These are phyloP conservation scores for Rehmannia glutinosa DNA, from an alignment of 257 asterid species.

Conservation along the genomic window DNA sequence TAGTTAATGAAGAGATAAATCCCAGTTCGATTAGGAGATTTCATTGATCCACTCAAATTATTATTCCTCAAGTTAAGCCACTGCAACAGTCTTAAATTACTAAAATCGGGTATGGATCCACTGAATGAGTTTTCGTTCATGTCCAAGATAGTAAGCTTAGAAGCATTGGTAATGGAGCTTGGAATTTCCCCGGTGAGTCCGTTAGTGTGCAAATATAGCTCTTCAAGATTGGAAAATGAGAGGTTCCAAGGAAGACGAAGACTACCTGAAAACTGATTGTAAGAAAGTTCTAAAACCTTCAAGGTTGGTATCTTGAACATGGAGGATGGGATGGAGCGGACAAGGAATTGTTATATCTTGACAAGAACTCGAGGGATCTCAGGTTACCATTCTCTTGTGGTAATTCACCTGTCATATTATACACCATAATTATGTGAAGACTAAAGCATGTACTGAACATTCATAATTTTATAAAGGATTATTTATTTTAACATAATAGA, in stretches of 20 bases:
- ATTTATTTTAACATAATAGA: too few relatives aligned
- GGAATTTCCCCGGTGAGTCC: conserved; percentile 14
- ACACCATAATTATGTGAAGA: neutral
- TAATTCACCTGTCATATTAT: conserved; percentile 33
- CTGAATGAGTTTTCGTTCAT: conserved; percentile 20
- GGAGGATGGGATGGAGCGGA: conserved; percentile 2
- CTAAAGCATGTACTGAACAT: too few relatives aligned
- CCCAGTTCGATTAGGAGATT: too few relatives aligned
- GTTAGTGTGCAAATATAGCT: conserved; percentile 6
- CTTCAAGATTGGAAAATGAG: conserved; percentile 19
- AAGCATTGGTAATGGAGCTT: conserved; percentile 21
- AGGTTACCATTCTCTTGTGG: conserved; percentile 31
- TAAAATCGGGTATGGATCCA: conserved; percentile 31
- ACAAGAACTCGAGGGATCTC: neutral
- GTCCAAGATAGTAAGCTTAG: conserved; percentile 17
- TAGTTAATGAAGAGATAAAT: conserved; percentile 29
- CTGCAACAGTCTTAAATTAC: conserved; percentile 18
- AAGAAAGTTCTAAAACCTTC: neutral
- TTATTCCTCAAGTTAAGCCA: conserved; percentile 26
- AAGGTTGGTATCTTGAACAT: conserved; percentile 18
- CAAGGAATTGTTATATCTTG: neutral
- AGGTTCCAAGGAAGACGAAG: conserved; percentile 15
- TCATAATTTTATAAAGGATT: too few relatives aligned
- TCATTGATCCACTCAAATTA: too few relatives aligned
- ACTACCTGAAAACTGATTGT: neutral